phyloP scores from a whole-genome alignment of 139 green algal species.

The Nannochloris sp. region DNA sequence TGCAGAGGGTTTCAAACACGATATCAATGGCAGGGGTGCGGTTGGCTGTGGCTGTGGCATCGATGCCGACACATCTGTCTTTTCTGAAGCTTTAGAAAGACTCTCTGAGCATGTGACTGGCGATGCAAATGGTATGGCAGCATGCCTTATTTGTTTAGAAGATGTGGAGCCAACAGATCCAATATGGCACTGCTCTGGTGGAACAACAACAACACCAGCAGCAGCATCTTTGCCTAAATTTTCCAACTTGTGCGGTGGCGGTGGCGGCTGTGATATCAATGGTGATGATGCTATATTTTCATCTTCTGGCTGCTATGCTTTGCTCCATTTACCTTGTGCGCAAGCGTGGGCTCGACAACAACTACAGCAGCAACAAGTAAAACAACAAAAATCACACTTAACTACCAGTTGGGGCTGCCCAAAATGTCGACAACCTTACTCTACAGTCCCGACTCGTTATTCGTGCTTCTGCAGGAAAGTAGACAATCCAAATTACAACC shows the following conservation, averaged over 20 bases:
- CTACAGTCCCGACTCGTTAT: slow-evolving; percentile 44
- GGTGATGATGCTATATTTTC: too few species aligned
- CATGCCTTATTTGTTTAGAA: slow-evolving; percentile 29
- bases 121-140: not conserved
- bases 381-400: too few species aligned
- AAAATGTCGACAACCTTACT: slow-evolving; percentile 63
- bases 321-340: slow-evolving; percentile 63
- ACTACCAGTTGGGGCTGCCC: slow-evolving; percentile 61
- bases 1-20: not conserved
- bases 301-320: slow-evolving; percentile 44
- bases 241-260: too few species aligned
- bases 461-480: slow-evolving; percentile 68
- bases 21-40: too few species aligned
- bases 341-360: slow-evolving; percentile 65
- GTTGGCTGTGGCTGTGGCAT: too few species aligned
- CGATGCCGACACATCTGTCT: not conserved
- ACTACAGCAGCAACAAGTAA: slow-evolving; percentile 20
- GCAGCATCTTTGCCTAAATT: too few species aligned
- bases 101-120: not conserved
- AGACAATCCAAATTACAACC: slow-evolving; percentile 33
- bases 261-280: too few species aligned
- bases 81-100: slow-evolving; percentile 10
- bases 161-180: slow-evolving; percentile 43
- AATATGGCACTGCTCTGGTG: slow-evolving; percentile 48
- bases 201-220: not conserved